Evolutionary conservation across 192 early-diverging fungal genomes (phyloP), one percentile per base, ranked within the genome.

Genomic region (Gryganskiella cystojenkinii): DNA sequence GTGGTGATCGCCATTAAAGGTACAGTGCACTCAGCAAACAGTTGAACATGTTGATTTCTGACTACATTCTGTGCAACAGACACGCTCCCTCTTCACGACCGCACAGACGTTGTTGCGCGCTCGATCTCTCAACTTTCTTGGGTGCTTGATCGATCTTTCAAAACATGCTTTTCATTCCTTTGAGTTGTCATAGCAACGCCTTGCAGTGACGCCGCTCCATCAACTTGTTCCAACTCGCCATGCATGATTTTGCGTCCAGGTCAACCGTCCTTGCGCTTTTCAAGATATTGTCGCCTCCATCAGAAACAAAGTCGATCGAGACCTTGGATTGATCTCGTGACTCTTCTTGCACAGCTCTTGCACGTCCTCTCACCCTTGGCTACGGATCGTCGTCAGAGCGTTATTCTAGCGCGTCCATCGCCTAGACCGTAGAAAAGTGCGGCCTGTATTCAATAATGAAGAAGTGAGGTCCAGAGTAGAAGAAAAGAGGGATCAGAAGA

Each of bases 371-470:
- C 73, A 91, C 71, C 92, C 90, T 66, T 94, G 90, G 72, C 89
- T 89, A 6, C 56, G 45, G 45, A 61, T 56, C 25, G 61, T 62
- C 19, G 73, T 63, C 8, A 83, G 82, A 42, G 90, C 86, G 76
- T 88, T n/a, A 86, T 14, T 54, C 80, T n/a, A 90, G 79, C 24
- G 70, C 73, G 74, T 94, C 92, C 60, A 92, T 84, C 52, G 90
- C 49, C 22, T 71, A n/a, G n/a, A n/a, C 68, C 3, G 82, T 81
- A 7, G 80, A 80, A 15, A 80, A 53, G 49, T 84, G 80, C 28
- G 87, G 89, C 25, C 68, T 78, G 69, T 86, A 91, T 54, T 88
- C n/a, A n/a, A n/a, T 80, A 28, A 78, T 85, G 82, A 85, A 87
- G 71, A 88, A 90, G 15, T 91, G 30, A 22, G 88, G 89, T 59